phyloP scores from a whole-genome alignment of 1,284 basidiomycete species.

The Coniferiporia weirii region DNA sequence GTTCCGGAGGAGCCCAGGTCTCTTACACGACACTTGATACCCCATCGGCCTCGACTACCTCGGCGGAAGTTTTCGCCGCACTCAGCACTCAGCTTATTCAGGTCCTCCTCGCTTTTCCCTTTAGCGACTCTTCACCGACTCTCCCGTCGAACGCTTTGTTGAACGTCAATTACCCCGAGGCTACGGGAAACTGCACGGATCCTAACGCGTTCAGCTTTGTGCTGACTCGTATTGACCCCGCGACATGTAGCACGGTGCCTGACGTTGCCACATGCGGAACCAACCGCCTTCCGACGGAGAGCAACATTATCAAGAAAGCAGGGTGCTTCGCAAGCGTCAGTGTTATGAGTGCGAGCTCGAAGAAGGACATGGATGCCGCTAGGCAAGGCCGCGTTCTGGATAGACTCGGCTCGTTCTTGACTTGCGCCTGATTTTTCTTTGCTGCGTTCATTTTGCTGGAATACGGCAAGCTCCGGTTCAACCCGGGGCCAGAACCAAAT shows the following conservation, averaged over 20 bases:
- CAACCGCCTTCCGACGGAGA: slow-evolving; percentile 37
- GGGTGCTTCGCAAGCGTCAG: slow-evolving; percentile 45
- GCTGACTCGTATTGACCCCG: slow-evolving; percentile 1
- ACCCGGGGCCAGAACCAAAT: too few species aligned
- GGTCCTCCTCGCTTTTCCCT: slow-evolving; percentile 30
- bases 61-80: slow-evolving; percentile 38
- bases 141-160: slow-evolving; percentile 38
- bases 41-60: slow-evolving; percentile 31
- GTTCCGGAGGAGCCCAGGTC: slow-evolving; percentile 34
- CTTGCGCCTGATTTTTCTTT: slow-evolving; percentile 19
- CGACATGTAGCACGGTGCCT: slow-evolving; percentile 20
- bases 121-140: slow-evolving; percentile 26
- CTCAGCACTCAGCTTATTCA: slow-evolving; percentile 36
- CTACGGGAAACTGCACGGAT: slow-evolving; percentile 31
- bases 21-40: slow-evolving; percentile 41
- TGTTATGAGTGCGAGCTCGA: slow-evolving; percentile 39
- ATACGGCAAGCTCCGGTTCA: too few species aligned
- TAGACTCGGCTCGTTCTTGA: slow-evolving; percentile 31
- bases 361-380: slow-evolving; percentile 36
- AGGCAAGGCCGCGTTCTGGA: slow-evolving; percentile 36
- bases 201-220: slow-evolving; percentile 38
- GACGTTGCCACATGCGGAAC: slow-evolving; percentile 36
- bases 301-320: slow-evolving; percentile 27
- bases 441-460: not conserved
- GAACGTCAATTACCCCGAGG: slow-evolving; percentile 48